phyloP scores from a whole-genome alignment of 2,329 filamentous ascomycete genomes.

The Beauveria sp. region DNA sequence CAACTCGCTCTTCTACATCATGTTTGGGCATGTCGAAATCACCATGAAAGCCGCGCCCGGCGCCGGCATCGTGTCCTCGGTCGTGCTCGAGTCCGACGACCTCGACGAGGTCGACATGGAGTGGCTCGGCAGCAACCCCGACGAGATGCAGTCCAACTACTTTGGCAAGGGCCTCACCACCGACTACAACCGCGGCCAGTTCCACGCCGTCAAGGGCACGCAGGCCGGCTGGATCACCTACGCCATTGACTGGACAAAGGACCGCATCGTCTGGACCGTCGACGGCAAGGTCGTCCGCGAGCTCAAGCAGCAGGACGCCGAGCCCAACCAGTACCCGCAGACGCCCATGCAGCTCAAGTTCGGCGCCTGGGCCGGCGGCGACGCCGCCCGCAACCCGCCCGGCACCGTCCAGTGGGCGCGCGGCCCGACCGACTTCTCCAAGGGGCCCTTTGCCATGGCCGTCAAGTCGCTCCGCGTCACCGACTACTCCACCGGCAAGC shows the following conservation, averaged over 20 bases:
- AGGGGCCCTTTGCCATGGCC: conserved; percentile 80
- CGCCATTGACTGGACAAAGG: conserved; percentile 81
- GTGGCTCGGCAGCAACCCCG: conserved; percentile 74
- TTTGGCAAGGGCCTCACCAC: conserved; percentile 87
- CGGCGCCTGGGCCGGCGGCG: conserved; percentile 87
- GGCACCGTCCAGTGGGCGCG: conserved; percentile 89
- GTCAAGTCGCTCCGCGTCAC: conserved; percentile 69
- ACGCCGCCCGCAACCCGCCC: conserved; percentile 59
- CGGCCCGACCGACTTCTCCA: conserved; percentile 73
- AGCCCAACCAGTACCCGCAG: conserved; percentile 76
- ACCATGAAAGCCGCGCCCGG: conserved; percentile 81
- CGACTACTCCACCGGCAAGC: conserved; percentile 87
- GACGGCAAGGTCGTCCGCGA: conserved; percentile 71
- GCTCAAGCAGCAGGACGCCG: conserved; percentile 61
- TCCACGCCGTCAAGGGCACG: conserved; percentile 60
- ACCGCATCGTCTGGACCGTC: conserved; percentile 81
- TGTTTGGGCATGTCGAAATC: conserved; percentile 90
- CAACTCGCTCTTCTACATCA: conserved; percentile 91
- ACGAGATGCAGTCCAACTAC: conserved; percentile 90
- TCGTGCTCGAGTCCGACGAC: conserved; percentile 83
- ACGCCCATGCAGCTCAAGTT: conserved; percentile 93
- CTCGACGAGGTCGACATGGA: conserved; percentile 97
- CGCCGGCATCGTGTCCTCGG: conserved; percentile 84
- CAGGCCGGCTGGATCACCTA: conserved; percentile 79
- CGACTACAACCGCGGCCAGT: conserved; percentile 80